phyloP scores from a whole-genome alignment of 352 stramenopile species.

The Phytophthora meadii region DNA sequence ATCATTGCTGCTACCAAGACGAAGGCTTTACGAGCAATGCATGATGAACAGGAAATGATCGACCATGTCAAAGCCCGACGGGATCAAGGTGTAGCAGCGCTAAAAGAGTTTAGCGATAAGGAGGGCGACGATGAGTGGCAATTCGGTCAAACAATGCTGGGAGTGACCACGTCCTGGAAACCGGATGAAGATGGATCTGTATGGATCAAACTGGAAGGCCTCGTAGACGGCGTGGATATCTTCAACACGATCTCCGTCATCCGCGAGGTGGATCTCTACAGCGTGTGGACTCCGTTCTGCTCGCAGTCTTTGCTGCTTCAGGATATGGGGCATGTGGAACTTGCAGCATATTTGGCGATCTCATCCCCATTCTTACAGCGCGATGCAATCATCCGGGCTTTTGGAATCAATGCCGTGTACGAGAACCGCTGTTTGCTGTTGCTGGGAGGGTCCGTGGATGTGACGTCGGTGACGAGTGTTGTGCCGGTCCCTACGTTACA shows the following conservation, averaged over 20 bases:
- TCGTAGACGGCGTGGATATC: conserved; percentile 80
- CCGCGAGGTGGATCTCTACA: conserved; percentile 83
- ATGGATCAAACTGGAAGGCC: conserved; percentile 84
- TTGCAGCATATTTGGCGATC: conserved; percentile 74
- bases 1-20: conserved; percentile 33
- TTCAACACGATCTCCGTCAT: conserved; percentile 87
- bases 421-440: conserved; percentile 77
- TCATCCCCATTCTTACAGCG: conserved; percentile 77
- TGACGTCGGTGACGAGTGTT: conserved; percentile 32
- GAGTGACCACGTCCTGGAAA: conserved; percentile 84
- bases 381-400: conserved; percentile 71
- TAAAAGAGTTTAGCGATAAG: conserved; percentile 78
- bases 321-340: conserved; percentile 56
- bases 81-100: conserved; percentile 48
- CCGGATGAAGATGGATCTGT: conserved; percentile 72
- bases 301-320: conserved; percentile 70
- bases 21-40: conserved; percentile 52
- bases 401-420: conserved; percentile 84
- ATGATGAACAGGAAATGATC: conserved; percentile 56
- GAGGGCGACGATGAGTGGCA: conserved; percentile 71
- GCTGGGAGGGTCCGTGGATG: conserved; percentile 63
- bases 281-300: conserved; percentile 78
- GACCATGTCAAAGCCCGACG: conserved; percentile 63
- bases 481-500: conserved; percentile 59
- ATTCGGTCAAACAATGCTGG: conserved; percentile 79